Evolutionary conservation across 306 rosid genomes (phyloP), one percentile per base, ranked within the genome.

Genomic region (Hylodesmum podocarpum): DNA sequence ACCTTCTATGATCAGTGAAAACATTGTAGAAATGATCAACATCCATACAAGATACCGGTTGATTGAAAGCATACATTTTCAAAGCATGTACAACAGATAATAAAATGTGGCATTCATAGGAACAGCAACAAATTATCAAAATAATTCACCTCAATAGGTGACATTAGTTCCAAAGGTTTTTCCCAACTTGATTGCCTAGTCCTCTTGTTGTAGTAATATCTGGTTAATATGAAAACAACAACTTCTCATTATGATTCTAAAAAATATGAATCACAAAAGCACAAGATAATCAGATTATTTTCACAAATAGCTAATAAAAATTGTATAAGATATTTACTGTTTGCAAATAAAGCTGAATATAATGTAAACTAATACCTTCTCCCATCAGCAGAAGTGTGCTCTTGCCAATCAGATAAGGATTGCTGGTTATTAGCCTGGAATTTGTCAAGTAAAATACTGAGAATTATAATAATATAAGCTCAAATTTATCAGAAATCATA

Each of bases 131-230:
- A 49, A 51, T 82, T 51, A 55, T 59, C 16, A 31, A 81, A 66
- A 53, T 25, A 81, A 74, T 87, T 84, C 91, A 95, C 99, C 99
- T 95, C 99, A 55, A 92, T 73, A 11, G 99, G 98, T 25, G 99
- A 89, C 99, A 95, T 95, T 80, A 95, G 84, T 47, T 95, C 99
- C 72, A 89, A 69, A 63, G 99, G 99, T 83, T 95, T 95, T 80
- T 95, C 99, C 99, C 99, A 95, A 83, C 91, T 89, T 67, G 99
- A 92, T 76, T 92, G 98, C 74, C 88, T 91, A 16, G 98, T 89
- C 84, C 86, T 92, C 86, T 84, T 92, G 85, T 95, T 95, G 91
- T 92, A 92, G 84, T 95, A 92, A 82, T 95, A 95, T 78, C 99
- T 95, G 86, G 62, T 16, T 69, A 81, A 55, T 54, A 34, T 31